These are phyloP conservation scores for Saccharomycopsis vini DNA, from an alignment of 805 yeast genomes.

Conservation along the genomic window DNA sequence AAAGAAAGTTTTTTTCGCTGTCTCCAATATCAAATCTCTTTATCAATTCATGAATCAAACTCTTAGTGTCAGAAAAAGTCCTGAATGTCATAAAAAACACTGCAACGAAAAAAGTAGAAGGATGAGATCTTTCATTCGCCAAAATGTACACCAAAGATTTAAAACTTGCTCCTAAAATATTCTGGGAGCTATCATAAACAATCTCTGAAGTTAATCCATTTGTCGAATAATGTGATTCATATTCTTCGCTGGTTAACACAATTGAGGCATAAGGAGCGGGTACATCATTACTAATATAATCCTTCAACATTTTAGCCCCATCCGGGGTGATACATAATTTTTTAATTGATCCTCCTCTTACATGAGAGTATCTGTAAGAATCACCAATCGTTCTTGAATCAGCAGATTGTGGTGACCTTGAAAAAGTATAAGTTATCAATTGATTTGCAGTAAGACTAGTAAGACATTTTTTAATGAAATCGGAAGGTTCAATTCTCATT, in stretches of 20 bases:
- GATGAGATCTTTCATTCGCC: constrained; percentile 55
- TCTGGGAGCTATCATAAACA: constrained; percentile 36
- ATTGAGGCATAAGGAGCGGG: constrained; percentile 6
- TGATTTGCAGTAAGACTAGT: constrained; percentile 42
- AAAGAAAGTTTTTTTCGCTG: constrained; percentile 17
- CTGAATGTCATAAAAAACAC: constrained; percentile 73
- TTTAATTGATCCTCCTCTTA: constrained; percentile 22
- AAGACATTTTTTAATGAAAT: constrained; percentile 54
- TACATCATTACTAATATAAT: constrained; percentile 5
- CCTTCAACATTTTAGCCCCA: constrained; percentile 7
- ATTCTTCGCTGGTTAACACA: constrained; percentile 15
- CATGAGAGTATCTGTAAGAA: constrained; percentile 13
- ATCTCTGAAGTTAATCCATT: constrained; percentile 9
- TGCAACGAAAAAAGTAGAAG: constrained; percentile 59
- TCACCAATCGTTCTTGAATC: constrained; percentile 4
- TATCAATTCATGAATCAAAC: constrained; percentile 60
- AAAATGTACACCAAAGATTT: constrained; percentile 55
- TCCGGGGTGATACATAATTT: constrained; percentile 23
- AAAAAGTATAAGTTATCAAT: background rate
- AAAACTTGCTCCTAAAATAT: constrained; percentile 61
- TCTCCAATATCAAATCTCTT: constrained; percentile 50
- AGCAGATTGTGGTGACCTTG: constrained; percentile 20
- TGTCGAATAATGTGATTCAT: constrained; percentile 14
- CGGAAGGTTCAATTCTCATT: constrained; percentile 49
- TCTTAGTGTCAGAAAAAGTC: constrained; percentile 57